A percentile compares a stretch with the other conserved stretches of the same genome.
Evolutionary conservation across 2,329 filamentous ascomycete genomes (phyloP).

Genomic region (Colletotrichum lini): DNA sequence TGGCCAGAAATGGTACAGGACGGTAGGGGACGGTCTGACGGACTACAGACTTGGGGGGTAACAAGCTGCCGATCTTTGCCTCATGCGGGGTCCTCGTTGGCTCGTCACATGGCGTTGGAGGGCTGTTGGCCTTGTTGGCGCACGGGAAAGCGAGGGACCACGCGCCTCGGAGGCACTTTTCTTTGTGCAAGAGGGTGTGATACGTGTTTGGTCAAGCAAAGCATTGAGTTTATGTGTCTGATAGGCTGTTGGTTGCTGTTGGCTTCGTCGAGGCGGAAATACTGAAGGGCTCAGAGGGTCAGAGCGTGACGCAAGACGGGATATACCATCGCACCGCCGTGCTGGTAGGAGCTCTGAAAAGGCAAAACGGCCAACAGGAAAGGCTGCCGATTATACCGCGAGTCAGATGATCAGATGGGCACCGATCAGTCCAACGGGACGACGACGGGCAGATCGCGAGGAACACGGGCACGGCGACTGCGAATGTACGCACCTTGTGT

Average conservation of each 20-base stretch:
- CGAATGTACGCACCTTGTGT: background rate
- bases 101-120: constrained; percentile 28
- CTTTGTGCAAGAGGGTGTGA: background rate
- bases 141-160: constrained; percentile 2
- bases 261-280: background rate
- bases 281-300: background rate
- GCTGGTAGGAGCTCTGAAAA: background rate
- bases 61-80: constrained; percentile 17
- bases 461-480: background rate
- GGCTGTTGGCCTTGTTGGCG: background rate
- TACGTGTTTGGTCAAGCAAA: background rate
- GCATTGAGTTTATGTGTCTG: background rate
- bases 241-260: background rate
- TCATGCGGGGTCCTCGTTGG: constrained; percentile 6
- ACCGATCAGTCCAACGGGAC: constrained; percentile 17
- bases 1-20: constrained; percentile 13
- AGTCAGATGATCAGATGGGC: background rate
- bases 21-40: background rate
- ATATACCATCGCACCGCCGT: too few species aligned
- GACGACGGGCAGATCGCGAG: constrained; percentile 27
- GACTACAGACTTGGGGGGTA: background rate
- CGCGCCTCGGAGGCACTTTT: background rate
- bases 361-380: constrained; percentile 1
- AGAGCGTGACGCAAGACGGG: background rate
- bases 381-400: constrained; percentile 1